phyloP scores from a whole-genome alignment of 2,329 filamentous ascomycete species.

The Pseudogymnoascus verrucosus region DNA sequence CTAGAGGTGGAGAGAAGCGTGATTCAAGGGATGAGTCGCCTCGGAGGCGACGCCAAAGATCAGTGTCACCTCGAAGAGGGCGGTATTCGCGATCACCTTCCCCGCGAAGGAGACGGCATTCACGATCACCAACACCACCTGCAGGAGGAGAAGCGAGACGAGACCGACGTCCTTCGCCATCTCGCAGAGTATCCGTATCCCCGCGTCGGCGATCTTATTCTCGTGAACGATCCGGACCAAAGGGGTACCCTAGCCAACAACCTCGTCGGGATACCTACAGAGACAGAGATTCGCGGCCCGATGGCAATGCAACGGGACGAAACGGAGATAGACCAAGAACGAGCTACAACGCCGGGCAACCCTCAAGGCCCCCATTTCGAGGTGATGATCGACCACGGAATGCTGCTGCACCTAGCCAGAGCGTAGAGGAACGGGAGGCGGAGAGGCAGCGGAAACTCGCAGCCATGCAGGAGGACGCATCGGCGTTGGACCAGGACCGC shows the following conservation, averaged over 20 bases:
- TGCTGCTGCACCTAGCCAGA: background rate
- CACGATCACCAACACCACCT: constrained; percentile 29
- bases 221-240: constrained; percentile 4
- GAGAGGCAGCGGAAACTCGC: constrained; percentile 61
- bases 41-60: constrained; percentile 25
- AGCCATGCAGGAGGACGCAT: constrained; percentile 65
- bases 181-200: constrained; percentile 27
- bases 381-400: constrained; percentile 18
- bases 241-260: background rate
- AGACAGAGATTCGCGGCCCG: constrained; percentile 29
- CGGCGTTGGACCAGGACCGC: constrained; percentile 62
- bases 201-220: constrained; percentile 1
- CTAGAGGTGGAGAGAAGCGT: constrained; percentile 11
- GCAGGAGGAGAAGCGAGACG: background rate
- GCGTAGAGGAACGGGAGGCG: constrained; percentile 35
- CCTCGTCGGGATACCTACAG: constrained; percentile 22
- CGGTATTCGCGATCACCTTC: constrained; percentile 28
- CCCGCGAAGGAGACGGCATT: constrained; percentile 21
- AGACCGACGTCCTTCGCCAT: constrained; percentile 27
- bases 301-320: constrained; percentile 35
- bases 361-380: background rate
- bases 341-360: background rate
- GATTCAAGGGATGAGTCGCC: constrained; percentile 16
- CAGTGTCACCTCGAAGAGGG: constrained; percentile 25
- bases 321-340: constrained; percentile 1